phyloP scores from a whole-genome alignment of 306 rosid species.

The Sphenostylis stenocarpa region DNA sequence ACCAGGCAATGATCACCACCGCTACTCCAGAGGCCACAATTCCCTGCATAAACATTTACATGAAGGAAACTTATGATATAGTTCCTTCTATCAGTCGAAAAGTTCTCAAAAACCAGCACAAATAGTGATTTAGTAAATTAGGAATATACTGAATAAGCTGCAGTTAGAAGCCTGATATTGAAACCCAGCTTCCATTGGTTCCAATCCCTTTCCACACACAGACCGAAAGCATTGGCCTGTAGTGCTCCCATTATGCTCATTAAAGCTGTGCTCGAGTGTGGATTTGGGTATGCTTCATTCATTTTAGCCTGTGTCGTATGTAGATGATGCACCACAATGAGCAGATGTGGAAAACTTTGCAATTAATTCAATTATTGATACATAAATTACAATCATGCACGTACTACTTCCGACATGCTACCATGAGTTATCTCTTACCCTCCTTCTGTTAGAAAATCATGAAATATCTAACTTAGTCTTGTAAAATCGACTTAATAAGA shows the following conservation, averaged over 20 bases:
- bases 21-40: constrained; percentile 33
- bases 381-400: too few species aligned
- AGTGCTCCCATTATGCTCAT: constrained; percentile 24
- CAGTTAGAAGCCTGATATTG: constrained; percentile 40
- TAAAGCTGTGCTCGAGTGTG: constrained; percentile 41
- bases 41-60: constrained; percentile 32
- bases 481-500: too few species aligned
- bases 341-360: too few species aligned
- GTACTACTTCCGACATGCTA: too few species aligned
- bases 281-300: constrained; percentile 42
- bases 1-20: constrained; percentile 22
- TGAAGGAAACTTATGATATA: too few species aligned
- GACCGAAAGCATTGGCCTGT: constrained; percentile 12
- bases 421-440: too few species aligned
- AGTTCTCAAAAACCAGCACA: too few species aligned
- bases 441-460: too few species aligned
- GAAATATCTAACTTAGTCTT: too few species aligned
- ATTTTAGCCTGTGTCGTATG: constrained; percentile 38
- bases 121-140: background rate
- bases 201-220: constrained; percentile 37
- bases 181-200: constrained; percentile 33
- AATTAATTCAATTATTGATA: too few species aligned
- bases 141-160: constrained; percentile 27
- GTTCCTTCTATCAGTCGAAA: too few species aligned
- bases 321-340: background rate